Evolutionary conservation across 2,329 filamentous ascomycete genomes (phyloP).

Genomic region (Biscogniauxia marginata): DNA sequence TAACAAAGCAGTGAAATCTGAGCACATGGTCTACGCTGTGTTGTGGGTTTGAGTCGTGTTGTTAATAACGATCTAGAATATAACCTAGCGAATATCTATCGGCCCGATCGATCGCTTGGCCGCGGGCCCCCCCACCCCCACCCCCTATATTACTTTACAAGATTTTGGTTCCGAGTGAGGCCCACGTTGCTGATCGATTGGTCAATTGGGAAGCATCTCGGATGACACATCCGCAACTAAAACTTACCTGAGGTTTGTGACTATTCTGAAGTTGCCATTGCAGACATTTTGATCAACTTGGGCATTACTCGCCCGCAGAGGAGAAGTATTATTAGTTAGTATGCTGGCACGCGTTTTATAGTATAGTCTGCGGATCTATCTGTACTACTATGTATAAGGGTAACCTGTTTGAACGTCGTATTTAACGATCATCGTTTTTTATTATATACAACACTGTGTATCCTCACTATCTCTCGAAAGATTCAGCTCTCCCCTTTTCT

Average conservation of each 20-base stretch:
- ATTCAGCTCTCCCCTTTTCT: background rate
- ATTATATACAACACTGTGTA: background rate
- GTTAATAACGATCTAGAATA: background rate
- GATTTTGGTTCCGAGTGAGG: background rate
- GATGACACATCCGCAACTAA: background rate
- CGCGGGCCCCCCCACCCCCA: too few relatives aligned
- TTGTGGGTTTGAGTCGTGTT: background rate
- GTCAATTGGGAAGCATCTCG: constrained; percentile 7
- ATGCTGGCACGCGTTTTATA: background rate
- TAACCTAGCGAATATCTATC: background rate
- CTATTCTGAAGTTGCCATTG: too few relatives aligned
- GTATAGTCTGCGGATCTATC: background rate
- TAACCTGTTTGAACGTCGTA: too few relatives aligned
- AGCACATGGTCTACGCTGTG: background rate
- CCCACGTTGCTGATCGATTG: constrained; percentile 25
- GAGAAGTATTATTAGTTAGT: background rate
- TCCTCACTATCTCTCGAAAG: background rate
- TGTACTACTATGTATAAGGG: background rate
- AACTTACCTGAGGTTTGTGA: background rate
- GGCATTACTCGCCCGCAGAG: background rate
- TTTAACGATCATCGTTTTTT: background rate
- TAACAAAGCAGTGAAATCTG: background rate
- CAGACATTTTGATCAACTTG: too few relatives aligned
- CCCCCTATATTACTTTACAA: constrained; percentile 1
- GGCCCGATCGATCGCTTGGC: background rate